Conservation (phyloP, 1,284 basidiomycete genomes). For the Trametes versicolor region DNA sequence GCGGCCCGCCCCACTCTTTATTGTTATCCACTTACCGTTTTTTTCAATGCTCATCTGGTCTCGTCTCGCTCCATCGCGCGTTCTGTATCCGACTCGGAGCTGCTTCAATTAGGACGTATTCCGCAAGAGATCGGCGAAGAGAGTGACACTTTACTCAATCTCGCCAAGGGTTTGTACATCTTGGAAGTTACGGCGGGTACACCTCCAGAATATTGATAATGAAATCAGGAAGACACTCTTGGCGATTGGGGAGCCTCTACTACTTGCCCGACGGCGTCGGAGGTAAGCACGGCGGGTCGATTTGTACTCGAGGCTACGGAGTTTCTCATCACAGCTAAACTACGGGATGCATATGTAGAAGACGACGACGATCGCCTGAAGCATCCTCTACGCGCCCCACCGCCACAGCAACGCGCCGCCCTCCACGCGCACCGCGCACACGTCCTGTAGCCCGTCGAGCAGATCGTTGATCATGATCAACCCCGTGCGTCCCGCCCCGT, state of each 20-base stretch:
- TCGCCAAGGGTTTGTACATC: too few species aligned
- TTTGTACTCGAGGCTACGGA: background rate
- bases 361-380: slow-evolving; percentile 13
- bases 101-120: too few species aligned
- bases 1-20: background rate
- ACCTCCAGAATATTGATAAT: slow-evolving; percentile 6
- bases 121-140: too few species aligned
- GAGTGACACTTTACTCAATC: too few species aligned
- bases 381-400: slow-evolving; percentile 11
- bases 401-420: slow-evolving; percentile 10
- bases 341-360: too few species aligned
- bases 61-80: background rate
- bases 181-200: too few species aligned
- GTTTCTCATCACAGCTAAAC: slow-evolving; percentile 1
- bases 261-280: slow-evolving; percentile 14
- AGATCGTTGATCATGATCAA: too few species aligned
- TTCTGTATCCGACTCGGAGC: too few species aligned
- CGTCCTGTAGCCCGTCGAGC: slow-evolving; percentile 22
- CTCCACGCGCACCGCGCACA: slow-evolving; percentile 12
- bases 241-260: slow-evolving; percentile 22
- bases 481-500: slow-evolving; percentile 15
- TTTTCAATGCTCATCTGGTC: background rate
- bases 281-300: slow-evolving; percentile 11
- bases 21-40: background rate
- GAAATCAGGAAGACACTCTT: slow-evolving; percentile 25